Evolutionary conservation across 2,329 filamentous ascomycete species (phyloP), one percentile per base, ranked within the genome.

Genomic region (Trichoderma arundinaceum): DNA sequence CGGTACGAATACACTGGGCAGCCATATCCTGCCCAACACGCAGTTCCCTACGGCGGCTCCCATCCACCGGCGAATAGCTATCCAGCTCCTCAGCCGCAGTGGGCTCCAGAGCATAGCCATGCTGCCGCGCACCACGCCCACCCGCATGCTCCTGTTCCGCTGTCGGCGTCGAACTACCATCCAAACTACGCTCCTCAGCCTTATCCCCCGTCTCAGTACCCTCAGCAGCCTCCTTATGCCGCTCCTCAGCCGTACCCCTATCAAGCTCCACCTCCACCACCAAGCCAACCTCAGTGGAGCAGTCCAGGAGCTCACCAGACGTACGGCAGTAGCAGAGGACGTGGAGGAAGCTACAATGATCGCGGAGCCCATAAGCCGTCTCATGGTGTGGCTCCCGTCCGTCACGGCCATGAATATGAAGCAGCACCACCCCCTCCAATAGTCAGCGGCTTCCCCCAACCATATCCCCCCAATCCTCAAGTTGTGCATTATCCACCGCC

Each of bases 171-270:
- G 67, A 85, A 84, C 71, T 87, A 87, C 71, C 85, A 87, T 69
- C 84, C 84, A 39, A 86, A 84, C 74, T 88, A 86, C 72, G 81
- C 84, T 44, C 82, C 83, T 46, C 86, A 87, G 70, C 74, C 79
- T 8, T 88, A 87, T 66, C 75, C 75, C 38, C 72, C 76, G 51
- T 65, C 78, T 28, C 78, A 81, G 61, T 79, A 80, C 66, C 71
- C 77, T 12, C 82, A 82, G 67, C 81, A 81, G 60, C 77, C 80
- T 43, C 74, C 79, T 13, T 84, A 84, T 68, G 75, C 75, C 12
- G 73, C 78, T 49, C 76, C 78, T 33, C 78, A 78, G 61, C 74
- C 75, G 41, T 80, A 80, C 43, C 68, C 69, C 10, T 81, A 80
- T 68, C 76, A 75, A 57, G 72, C 72, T 9, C 76, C 76, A 46